Base-by-base conservation (phyloP, 257 asterid genomes). In the Ocimum tenuiflorum region DNA sequence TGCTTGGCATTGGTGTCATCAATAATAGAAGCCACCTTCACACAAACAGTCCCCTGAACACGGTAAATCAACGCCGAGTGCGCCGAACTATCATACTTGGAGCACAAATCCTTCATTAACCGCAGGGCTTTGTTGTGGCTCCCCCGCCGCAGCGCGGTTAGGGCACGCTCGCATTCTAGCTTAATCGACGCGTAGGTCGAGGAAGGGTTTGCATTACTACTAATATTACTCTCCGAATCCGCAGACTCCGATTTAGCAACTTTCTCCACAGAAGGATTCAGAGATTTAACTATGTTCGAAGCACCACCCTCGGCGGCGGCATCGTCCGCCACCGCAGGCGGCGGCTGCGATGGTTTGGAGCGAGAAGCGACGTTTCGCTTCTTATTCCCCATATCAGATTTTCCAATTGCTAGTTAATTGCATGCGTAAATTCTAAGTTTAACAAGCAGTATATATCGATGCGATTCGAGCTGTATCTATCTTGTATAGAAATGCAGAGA, bases 61-160 rank as follows among this genome's bases (percentile, higher is more conserved):
- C 89, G 86, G 49, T 86, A 73, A 63, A 83, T 78, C 69, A 88
- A 47, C 22, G 88, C 88, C 63, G 79, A 66, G 63, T 82, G 56
- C 0, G 73, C 75, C 9, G 87, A 74, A 68, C 61, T 78, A 7
- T 81, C 89, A 39, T 85, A 72, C 72, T 82, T 85, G 4, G 65
- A 45, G 47, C 79, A 54, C 80, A 87, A 61, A 52, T 87, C 95
- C 79, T 81, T 87, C 82, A 87, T 85, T 83, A 83, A 55, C 59
- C 86, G 79, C 54, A 87, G 76, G 72, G 95, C 86, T 78, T 80
- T 85, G 13, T 70, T 79, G 75, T 85, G 84, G 77, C 78, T 87
- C 42, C 92, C 92, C 14, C 83, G 75, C 8, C 89, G 86, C 76
- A 87, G 56, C 33, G 86, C 78, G 19, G 84, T 79, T 12, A 87